A percentile compares a stretch with the other conserved stretches of the same genome.
Conservation (phyloP, 768 basidiomycete genomes). For the Phylloporus rhodoxanthus region DNA sequence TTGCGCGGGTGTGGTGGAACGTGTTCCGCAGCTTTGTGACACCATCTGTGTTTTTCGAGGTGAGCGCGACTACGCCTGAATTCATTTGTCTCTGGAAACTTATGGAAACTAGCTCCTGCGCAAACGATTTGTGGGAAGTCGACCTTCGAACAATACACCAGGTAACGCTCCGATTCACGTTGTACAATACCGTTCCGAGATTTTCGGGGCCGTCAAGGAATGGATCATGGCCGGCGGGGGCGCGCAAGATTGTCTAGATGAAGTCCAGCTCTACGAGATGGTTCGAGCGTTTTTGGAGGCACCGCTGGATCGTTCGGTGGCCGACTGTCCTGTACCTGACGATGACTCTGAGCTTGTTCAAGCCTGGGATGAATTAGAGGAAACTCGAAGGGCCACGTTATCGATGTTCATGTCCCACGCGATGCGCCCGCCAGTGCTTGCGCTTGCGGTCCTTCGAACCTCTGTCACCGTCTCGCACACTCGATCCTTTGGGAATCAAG, state of each 20-base stretch:
- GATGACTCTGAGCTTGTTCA: constrained; percentile 41
- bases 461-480: neutral
- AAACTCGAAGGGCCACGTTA: constrained; percentile 38
- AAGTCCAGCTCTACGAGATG: constrained; percentile 54
- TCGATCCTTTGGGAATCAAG: constrained; percentile 35
- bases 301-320: constrained; percentile 47
- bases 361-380: constrained; percentile 42
- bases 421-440: constrained; percentile 47
- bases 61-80: constrained; percentile 28
- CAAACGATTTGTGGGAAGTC: constrained; percentile 59
- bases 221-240: constrained; percentile 74
- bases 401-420: constrained; percentile 50
- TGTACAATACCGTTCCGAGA: constrained; percentile 51
- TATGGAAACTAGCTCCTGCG: constrained; percentile 52
- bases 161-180: constrained; percentile 41
- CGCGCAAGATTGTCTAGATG: constrained; percentile 73
- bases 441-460: constrained; percentile 25
- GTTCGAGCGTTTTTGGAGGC: constrained; percentile 56
- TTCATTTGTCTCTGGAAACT: neutral
- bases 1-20: constrained; percentile 76
- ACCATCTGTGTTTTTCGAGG: constrained; percentile 81
- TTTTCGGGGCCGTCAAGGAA: constrained; percentile 59
- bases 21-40: constrained; percentile 78
- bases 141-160: constrained; percentile 40
- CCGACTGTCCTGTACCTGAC: constrained; percentile 29